Evolutionary conservation across 805 yeast genomes (phyloP).

Genomic region (Metahyphopichia silvanorum): DNA sequence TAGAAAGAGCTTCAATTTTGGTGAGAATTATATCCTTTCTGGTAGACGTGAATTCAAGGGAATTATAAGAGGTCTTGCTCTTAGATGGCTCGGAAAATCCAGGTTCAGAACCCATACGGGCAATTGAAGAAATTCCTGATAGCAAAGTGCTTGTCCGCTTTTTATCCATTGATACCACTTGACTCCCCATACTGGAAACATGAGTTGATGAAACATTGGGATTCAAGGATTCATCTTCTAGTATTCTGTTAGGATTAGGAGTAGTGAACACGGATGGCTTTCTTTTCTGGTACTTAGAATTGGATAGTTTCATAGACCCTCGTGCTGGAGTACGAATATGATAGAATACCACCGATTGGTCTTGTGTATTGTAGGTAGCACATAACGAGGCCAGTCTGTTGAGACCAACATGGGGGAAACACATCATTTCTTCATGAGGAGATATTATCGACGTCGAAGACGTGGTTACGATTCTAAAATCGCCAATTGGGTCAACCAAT

Average conservation of each 20-base stretch:
- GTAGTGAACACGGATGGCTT: slow-evolving; percentile 32
- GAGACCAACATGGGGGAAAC: slow-evolving; percentile 46
- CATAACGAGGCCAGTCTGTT: slow-evolving; percentile 40
- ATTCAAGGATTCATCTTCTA: slow-evolving; percentile 36
- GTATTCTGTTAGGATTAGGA: slow-evolving; percentile 39
- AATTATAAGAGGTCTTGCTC: slow-evolving; percentile 7
- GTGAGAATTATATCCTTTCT: slow-evolving; percentile 73
- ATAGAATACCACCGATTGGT: slow-evolving; percentile 47
- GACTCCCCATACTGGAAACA: slow-evolving; percentile 12
- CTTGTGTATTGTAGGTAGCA: slow-evolving; percentile 52
- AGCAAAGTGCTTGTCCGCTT: slow-evolving; percentile 41
- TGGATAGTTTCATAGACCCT: slow-evolving; percentile 9
- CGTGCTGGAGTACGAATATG: slow-evolving; percentile 45
- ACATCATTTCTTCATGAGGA: slow-evolving; percentile 51
- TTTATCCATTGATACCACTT: slow-evolving; percentile 35
- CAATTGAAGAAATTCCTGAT: slow-evolving; percentile 43
- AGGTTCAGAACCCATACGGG: slow-evolving; percentile 41
- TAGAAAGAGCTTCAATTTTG: slow-evolving; percentile 45
- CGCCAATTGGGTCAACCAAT: slow-evolving; percentile 69
- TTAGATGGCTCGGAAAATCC: slow-evolving; percentile 24
- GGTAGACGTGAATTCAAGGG: slow-evolving; percentile 31
- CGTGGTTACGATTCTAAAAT: slow-evolving; percentile 67
- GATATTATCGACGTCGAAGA: slow-evolving; percentile 67
- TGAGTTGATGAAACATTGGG: slow-evolving; percentile 5
- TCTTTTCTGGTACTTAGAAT: slow-evolving; percentile 15